phyloP scores from a whole-genome alignment of 2,329 filamentous ascomycete genomes.

The Westerdykella sp. region DNA sequence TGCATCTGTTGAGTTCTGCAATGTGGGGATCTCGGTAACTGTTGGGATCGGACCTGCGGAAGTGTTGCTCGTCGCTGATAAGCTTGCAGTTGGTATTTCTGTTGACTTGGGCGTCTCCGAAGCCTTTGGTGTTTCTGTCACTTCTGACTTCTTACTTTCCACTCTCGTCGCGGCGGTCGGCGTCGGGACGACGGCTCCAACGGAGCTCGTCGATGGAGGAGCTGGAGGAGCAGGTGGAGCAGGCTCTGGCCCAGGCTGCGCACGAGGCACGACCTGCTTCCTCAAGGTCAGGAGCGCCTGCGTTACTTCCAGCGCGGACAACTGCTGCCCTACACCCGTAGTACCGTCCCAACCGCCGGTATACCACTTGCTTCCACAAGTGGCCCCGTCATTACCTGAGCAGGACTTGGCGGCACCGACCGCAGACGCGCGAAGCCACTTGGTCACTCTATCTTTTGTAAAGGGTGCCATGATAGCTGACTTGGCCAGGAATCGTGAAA shows the following conservation, averaged over 20 bases:
- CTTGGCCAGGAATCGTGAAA: conserved; percentile 57
- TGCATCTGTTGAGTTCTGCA: no score
- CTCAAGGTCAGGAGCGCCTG: conserved; percentile 38
- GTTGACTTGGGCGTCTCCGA: no score
- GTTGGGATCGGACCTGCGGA: no score
- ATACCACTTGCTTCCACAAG: conserved; percentile 45
- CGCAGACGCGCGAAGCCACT: conserved; percentile 38
- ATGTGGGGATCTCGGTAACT: no score
- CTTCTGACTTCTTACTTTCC: no score
- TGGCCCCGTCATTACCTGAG: conserved; percentile 34
- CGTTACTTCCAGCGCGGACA: conserved; percentile 42
- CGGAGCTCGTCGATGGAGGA: conserved; percentile 1
- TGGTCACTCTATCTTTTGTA: conserved; percentile 34
- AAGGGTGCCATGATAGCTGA: conserved; percentile 41
- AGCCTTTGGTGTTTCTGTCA: no score
- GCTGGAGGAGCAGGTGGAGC: no score
- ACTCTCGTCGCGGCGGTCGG: no score
- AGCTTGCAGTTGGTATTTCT: no score
- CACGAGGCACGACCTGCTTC: conserved; percentile 25
- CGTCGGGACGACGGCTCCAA: no score
- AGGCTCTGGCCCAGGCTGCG: conserved; percentile 15
- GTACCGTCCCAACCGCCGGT: conserved; percentile 38
- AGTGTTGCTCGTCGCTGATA: no score
- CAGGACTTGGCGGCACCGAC: conserved; percentile 41
- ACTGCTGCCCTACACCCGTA: conserved; percentile 41